Percentiles rank a stretch among this genome's conserved stretches.
phyloP scores from a whole-genome alignment of 108 stramenopile species.

The Aurantiochytrium sp. region DNA sequence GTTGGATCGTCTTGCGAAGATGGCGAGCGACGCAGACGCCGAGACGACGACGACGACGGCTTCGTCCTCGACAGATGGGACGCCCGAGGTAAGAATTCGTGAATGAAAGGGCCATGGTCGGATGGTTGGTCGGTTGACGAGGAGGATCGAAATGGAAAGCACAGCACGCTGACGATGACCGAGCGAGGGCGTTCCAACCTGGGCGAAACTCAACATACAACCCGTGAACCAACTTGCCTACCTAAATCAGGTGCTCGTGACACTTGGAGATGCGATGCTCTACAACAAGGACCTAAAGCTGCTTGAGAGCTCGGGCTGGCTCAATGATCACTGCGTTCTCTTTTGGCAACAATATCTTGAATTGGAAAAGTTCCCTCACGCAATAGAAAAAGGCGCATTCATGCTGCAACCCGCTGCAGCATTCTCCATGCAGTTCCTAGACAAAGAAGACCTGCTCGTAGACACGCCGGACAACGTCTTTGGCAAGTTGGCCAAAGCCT shows the following conservation, averaged over 20 bases:
- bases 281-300: not conserved
- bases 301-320: not conserved
- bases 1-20: too few relatives aligned
- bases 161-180: too few relatives aligned
- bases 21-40: too few relatives aligned
- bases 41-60: too few relatives aligned
- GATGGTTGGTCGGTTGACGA: too few relatives aligned
- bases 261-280: not conserved
- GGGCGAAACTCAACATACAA: too few relatives aligned
- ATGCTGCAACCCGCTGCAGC: conserved; percentile 3
- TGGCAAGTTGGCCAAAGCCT: not conserved
- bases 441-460: not conserved
- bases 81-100: too few relatives aligned
- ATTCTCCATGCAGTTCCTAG: not conserved
- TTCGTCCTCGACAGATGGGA: too few relatives aligned
- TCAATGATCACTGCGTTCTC: not conserved
- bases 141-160: too few relatives aligned
- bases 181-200: too few relatives aligned
- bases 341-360: conserved; percentile 4
- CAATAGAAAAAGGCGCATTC: not conserved
- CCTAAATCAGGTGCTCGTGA: not conserved
- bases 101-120: too few relatives aligned
- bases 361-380: not conserved
- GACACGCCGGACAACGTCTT: conserved; percentile 11
- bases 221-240: too few relatives aligned